These are phyloP conservation scores for Hypoxylon sp. DNA, from an alignment of 2,329 filamentous ascomycete genomes.

Conservation along the genomic window DNA sequence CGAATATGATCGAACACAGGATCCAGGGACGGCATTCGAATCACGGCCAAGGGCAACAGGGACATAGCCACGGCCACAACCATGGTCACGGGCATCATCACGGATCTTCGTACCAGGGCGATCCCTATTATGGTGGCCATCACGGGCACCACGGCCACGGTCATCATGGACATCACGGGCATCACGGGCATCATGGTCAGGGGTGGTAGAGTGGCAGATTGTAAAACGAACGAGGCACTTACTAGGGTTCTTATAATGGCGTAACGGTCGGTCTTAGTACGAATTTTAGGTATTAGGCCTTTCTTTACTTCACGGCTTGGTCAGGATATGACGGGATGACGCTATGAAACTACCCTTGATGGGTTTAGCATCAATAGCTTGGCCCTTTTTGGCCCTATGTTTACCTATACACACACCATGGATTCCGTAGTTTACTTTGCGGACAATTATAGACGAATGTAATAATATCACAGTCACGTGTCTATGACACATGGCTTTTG, in stretches of 20 bases:
- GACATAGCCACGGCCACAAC: conserved; percentile 23
- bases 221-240: not conserved
- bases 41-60: conserved; percentile 36
- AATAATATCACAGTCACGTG: conserved; percentile 3
- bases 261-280: conserved; percentile 6
- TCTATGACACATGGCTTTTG: not conserved
- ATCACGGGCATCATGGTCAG: conserved; percentile 42
- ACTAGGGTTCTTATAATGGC: conserved; percentile 3
- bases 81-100: conserved; percentile 41
- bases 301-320: conserved; percentile 6
- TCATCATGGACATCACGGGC: conserved; percentile 39
- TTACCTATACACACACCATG: not conserved
- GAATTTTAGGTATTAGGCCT: not conserved
- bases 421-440: not conserved
- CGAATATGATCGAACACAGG: conserved; percentile 66
- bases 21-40: conserved; percentile 56
- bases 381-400: not conserved
- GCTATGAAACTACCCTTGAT: conserved; percentile 14
- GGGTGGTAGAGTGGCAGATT: conserved; percentile 19
- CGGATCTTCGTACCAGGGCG: conserved; percentile 15
- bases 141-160: conserved; percentile 35
- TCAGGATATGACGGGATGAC: conserved; percentile 6
- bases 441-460: conserved; percentile 7
- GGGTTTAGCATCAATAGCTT: conserved; percentile 5
- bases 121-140: conserved; percentile 31